Conservation (phyloP, 441 rosid species). For the Brassica hybrid region DNA sequence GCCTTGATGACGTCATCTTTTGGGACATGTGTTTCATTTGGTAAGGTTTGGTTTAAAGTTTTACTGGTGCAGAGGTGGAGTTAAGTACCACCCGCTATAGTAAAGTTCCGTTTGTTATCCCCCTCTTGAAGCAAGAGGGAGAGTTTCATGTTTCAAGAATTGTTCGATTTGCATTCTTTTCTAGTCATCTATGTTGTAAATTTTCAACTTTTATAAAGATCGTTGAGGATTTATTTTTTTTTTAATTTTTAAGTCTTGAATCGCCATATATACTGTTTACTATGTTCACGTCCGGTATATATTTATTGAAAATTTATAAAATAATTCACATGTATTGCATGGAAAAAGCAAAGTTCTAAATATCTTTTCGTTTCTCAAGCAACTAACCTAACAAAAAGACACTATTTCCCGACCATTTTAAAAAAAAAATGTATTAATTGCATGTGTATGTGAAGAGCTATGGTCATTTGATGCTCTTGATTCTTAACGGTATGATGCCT, state of each 20-base stretch:
- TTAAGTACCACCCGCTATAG: slow-evolving; percentile 45
- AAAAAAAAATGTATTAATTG: too few species aligned
- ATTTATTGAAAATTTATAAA: not conserved
- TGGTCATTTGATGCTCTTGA: not conserved
- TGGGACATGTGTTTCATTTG: slow-evolving; percentile 19
- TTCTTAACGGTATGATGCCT: not conserved
- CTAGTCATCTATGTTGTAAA: slow-evolving; percentile 30
- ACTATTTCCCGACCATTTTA: too few species aligned
- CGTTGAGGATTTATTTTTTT: slow-evolving; percentile 11
- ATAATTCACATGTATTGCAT: slow-evolving; percentile 15
- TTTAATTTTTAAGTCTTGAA: not conserved
- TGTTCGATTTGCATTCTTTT: slow-evolving; percentile 2
- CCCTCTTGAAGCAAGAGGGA: slow-evolving; percentile 31
- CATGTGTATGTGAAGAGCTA: too few species aligned
- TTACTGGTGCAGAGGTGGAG: slow-evolving; percentile 45
- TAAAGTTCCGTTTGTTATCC: slow-evolving; percentile 12
- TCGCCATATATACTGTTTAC: not conserved
- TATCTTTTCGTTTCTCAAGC: not conserved
- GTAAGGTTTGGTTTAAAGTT: slow-evolving; percentile 6
- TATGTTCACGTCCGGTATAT: slow-evolving; percentile 6
- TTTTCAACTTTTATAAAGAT: slow-evolving; percentile 15
- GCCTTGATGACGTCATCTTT: slow-evolving; percentile 42
- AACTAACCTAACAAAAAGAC: too few species aligned
- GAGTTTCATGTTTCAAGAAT: slow-evolving; percentile 24
- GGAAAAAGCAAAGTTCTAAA: not conserved